Conservation (phyloP, 371 early-diverging fungal species). For the Mortierella sp. region DNA sequence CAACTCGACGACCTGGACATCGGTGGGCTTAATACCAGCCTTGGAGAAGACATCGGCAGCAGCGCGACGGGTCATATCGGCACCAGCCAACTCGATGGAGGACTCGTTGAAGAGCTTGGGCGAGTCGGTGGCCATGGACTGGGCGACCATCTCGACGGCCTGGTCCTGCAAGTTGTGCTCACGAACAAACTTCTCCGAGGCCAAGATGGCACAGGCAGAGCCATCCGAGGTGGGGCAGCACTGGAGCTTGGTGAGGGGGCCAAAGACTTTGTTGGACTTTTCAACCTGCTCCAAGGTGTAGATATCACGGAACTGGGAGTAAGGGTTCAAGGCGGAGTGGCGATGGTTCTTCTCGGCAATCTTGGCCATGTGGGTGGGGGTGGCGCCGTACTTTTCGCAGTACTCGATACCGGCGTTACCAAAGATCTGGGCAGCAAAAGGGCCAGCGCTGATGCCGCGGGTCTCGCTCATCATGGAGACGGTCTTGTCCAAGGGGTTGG, state of each 20-base stretch:
- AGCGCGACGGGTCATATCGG: conserved; percentile 81
- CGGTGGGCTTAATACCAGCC: conserved; percentile 72
- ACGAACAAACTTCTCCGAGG: conserved; percentile 77
- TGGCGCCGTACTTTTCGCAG: conserved; percentile 75
- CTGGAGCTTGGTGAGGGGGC: conserved; percentile 81
- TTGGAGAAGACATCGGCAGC: conserved; percentile 67
- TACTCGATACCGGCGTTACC: conserved; percentile 85
- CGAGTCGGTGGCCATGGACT: conserved; percentile 84
- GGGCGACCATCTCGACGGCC: conserved; percentile 80
- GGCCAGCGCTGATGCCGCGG: conserved; percentile 72
- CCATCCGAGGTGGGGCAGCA: conserved; percentile 90
- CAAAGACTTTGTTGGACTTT: conserved; percentile 75
- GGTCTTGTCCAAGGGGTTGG: conserved; percentile 76
- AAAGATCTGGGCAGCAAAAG: conserved; percentile 82
- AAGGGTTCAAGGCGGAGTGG: conserved; percentile 83
- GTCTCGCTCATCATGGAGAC: conserved; percentile 67
- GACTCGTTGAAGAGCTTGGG: conserved; percentile 67
- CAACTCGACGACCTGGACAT: conserved; percentile 82
- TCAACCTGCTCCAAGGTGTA: conserved; percentile 78
- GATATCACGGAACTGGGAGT: conserved; percentile 82
- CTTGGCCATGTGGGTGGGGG: conserved; percentile 70
- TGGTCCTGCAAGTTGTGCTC: conserved; percentile 76
- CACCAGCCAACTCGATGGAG: conserved; percentile 80
- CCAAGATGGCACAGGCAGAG: conserved; percentile 76
- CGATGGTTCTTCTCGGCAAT: conserved; percentile 86